phyloP scores from a whole-genome alignment of 2,329 filamentous ascomycete species.

The Curvularia spicifera region DNA sequence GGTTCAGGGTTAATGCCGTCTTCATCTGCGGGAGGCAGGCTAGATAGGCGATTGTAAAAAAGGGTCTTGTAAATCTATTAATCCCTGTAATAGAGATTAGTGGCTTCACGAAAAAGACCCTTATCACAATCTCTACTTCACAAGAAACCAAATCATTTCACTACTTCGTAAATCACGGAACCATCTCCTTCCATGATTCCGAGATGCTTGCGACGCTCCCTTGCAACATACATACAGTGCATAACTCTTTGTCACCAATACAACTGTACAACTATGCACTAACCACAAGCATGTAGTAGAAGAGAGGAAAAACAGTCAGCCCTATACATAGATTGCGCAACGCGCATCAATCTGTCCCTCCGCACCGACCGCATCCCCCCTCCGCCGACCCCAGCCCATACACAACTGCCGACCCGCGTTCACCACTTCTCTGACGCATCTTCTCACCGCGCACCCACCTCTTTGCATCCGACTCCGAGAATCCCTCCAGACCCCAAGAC shows the following conservation, averaged over 20 bases:
- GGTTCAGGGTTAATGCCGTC: background rate
- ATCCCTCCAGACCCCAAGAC: too few relatives aligned
- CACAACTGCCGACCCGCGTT: too few relatives aligned
- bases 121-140: background rate
- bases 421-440: too few relatives aligned
- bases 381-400: too few relatives aligned
- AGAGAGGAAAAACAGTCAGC: too few relatives aligned
- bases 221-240: background rate
- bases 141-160: background rate
- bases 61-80: background rate
- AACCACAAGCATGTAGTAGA: background rate
- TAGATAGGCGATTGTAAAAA: background rate
- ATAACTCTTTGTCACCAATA: background rate
- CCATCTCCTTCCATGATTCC: background rate
- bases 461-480: too few relatives aligned
- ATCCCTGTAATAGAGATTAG: too few relatives aligned
- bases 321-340: too few relatives aligned
- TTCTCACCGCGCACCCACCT: too few relatives aligned
- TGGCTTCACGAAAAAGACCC: too few relatives aligned
- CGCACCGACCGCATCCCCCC: too few relatives aligned
- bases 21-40: background rate
- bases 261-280: background rate
- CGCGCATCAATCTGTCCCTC: too few relatives aligned
- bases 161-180: background rate
- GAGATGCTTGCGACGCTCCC: background rate